phyloP scores from a whole-genome alignment of 768 basidiomycete genomes.

The Obba rivulosa region DNA sequence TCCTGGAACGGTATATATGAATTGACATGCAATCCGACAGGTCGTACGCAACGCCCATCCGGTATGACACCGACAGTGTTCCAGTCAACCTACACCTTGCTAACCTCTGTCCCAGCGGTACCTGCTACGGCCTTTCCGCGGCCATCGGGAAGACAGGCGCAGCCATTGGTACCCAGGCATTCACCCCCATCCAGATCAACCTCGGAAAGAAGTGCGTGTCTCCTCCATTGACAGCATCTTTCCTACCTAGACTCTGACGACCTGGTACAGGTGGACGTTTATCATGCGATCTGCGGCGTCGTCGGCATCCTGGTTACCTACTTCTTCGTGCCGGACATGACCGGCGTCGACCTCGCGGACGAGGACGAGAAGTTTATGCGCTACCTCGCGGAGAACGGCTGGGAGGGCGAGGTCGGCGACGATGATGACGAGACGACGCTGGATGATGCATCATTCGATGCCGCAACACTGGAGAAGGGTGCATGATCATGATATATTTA shows the following conservation, averaged over 20 bases:
- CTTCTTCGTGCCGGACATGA: slow-evolving; percentile 65
- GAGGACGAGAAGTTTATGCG: slow-evolving; percentile 59
- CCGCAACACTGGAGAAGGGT: no score
- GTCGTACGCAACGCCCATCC: slow-evolving; percentile 59
- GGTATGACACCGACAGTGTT: slow-evolving; percentile 31
- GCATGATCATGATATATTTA: no score
- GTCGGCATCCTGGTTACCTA: slow-evolving; percentile 60
- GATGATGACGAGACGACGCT: slow-evolving; percentile 24
- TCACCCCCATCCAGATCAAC: slow-evolving; percentile 62
- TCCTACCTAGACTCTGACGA: neutral
- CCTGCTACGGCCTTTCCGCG: slow-evolving; percentile 65
- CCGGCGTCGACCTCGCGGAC: slow-evolving; percentile 58
- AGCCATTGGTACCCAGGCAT: slow-evolving; percentile 65
- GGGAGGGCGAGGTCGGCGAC: slow-evolving; percentile 60
- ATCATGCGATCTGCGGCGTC: slow-evolving; percentile 68
- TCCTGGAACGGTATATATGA: neutral
- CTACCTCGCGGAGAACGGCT: slow-evolving; percentile 58
- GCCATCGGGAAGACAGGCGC: slow-evolving; percentile 70
- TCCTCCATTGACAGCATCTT: neutral
- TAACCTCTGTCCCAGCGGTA: slow-evolving; percentile 37
- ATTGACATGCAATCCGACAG: slow-evolving; percentile 23
- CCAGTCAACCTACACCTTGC: neutral
- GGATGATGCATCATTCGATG: no score
- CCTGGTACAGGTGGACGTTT: slow-evolving; percentile 50
- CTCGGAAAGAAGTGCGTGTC: slow-evolving; percentile 54